Base-by-base conservation (phyloP, 768 basidiomycete species). In the Tulasnella sp. region DNA sequence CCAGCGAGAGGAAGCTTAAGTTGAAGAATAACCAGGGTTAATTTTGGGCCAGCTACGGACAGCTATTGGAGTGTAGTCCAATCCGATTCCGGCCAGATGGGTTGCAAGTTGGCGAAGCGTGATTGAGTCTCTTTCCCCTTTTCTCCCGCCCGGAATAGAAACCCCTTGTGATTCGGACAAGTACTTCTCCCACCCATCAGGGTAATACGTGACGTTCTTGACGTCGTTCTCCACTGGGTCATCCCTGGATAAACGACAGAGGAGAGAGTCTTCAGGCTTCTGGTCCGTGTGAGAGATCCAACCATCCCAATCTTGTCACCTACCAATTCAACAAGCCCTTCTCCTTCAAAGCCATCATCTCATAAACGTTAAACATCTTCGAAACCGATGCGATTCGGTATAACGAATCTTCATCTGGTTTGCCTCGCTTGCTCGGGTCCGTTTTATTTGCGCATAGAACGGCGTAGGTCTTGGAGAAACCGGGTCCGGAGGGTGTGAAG, bases 401-500 rank as follows among this genome's bases (percentile, higher is more conserved):
- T n/a, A n/a, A n/a, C n/a, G n/a, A n/a, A n/a, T n/a, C n/a, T n/a
- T n/a, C n/a, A n/a, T n/a, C n/a, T n/a, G n/a, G n/a, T n/a, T n/a
- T n/a, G n/a, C n/a, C n/a, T n/a, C n/a, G n/a, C n/a, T n/a, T n/a
- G n/a, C 58, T 50, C 28, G 69, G 77, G 4, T 64, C 46, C 18
- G 83, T 74, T 82, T 89, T 89, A 80, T 90, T 90, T 44, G 88
- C 89, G 73, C 86, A 84, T 48, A 86, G 84, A 8, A 82, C 82
- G 22, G 90, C 90, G 82, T 87, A 89, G 48, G 88, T 88, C 16
- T 84, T 83, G 80, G 90, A 87, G 80, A 87, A 91, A 20, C 91
- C 76, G 0, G 87, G n/a, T n/a, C n/a, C 90, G 11, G 84, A 83
- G 22, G 89, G 85, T 0, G 84, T 89, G 37, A 91, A 88, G 3